These are phyloP conservation scores for Botrytis deweyae DNA, from an alignment of 2,329 filamentous ascomycete species.

Conservation along the genomic window DNA sequence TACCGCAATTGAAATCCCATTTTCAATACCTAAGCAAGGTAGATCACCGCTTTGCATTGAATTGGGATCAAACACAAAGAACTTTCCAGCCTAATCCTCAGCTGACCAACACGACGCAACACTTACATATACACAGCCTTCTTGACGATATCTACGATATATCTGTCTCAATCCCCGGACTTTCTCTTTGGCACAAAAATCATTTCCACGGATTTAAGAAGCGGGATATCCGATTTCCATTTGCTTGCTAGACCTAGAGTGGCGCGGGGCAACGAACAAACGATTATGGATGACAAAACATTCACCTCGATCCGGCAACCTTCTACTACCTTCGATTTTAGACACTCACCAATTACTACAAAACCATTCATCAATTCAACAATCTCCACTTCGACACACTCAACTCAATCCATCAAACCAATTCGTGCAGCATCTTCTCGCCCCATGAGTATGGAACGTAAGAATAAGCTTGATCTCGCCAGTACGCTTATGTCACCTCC, in stretches of 20 bases:
- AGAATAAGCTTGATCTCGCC: slow-evolving; percentile 31
- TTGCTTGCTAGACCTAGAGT: slow-evolving; percentile 11
- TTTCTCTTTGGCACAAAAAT: neutral
- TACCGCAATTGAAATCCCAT: slow-evolving; percentile 14
- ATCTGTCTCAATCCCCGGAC: slow-evolving; percentile 11
- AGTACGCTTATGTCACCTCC: slow-evolving; percentile 63
- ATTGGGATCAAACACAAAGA: slow-evolving; percentile 35
- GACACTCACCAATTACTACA: slow-evolving; percentile 27
- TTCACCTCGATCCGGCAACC: slow-evolving; percentile 31
- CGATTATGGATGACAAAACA: slow-evolving; percentile 28
- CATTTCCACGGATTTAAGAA: slow-evolving; percentile 19
- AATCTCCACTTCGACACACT: slow-evolving; percentile 18
- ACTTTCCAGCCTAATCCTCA: slow-evolving; percentile 30
- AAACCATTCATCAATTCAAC: slow-evolving; percentile 29
- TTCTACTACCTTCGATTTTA: slow-evolving; percentile 37
- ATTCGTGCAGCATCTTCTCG: slow-evolving; percentile 31
- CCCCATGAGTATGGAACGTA: slow-evolving; percentile 32
- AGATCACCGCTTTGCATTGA: slow-evolving; percentile 28
- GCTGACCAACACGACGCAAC: slow-evolving; percentile 28
- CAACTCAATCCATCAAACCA: slow-evolving; percentile 24
- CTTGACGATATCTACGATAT: slow-evolving; percentile 21
- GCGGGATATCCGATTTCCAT: neutral
- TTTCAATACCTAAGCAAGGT: neutral
- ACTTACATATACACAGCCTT: slow-evolving; percentile 19
- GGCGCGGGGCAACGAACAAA: slow-evolving; percentile 22